A percentile compares a stretch with the other conserved stretches of the same genome.
Evolutionary conservation across 768 basidiomycete genomes (phyloP).

Genomic region (Megacollybia marginata): DNA sequence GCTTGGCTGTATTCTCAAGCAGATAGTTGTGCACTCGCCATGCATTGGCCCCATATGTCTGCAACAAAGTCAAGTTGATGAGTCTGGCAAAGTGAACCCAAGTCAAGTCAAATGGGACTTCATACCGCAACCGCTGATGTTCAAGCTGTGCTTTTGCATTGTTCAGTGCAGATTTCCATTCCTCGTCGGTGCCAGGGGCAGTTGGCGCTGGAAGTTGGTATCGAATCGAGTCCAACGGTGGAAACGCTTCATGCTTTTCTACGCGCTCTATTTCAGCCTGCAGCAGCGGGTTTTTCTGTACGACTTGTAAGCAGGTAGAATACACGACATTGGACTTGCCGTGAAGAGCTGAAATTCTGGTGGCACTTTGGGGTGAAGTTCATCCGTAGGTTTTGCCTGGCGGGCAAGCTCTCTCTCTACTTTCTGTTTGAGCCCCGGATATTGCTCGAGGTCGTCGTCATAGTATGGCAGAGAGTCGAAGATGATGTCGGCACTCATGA

Average conservation of each 20-base stretch:
- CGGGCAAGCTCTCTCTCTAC: constrained; percentile 72
- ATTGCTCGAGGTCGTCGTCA: constrained; percentile 83
- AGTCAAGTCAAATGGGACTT: constrained; percentile 7
- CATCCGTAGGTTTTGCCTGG: constrained; percentile 53
- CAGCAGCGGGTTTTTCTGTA: constrained; percentile 61
- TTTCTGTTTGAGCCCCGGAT: constrained; percentile 62
- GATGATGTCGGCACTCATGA: constrained; percentile 22
- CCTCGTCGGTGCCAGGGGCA: constrained; percentile 59
- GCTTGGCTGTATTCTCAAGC: constrained; percentile 68
- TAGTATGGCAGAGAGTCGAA: constrained; percentile 92
- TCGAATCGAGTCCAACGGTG: constrained; percentile 61
- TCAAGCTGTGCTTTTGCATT: constrained; percentile 81
- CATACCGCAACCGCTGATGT: constrained; percentile 75
- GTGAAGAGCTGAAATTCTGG: constrained; percentile 58
- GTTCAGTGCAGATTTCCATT: constrained; percentile 66
- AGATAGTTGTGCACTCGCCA: constrained; percentile 91
- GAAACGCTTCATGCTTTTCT: constrained; percentile 57
- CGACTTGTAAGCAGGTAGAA: constrained; percentile 2
- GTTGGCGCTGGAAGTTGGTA: constrained; percentile 70
- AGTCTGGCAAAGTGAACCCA: constrained; percentile 39
- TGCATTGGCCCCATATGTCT: constrained; percentile 84
- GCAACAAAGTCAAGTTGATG: constrained; percentile 74
- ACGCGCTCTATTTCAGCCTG: constrained; percentile 70
- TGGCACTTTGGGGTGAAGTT: constrained; percentile 68
- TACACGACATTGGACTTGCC: constrained; percentile 37